phyloP scores from a whole-genome alignment of 2,329 filamentous ascomycete genomes.

The Neopestalotiopsis rosae region DNA sequence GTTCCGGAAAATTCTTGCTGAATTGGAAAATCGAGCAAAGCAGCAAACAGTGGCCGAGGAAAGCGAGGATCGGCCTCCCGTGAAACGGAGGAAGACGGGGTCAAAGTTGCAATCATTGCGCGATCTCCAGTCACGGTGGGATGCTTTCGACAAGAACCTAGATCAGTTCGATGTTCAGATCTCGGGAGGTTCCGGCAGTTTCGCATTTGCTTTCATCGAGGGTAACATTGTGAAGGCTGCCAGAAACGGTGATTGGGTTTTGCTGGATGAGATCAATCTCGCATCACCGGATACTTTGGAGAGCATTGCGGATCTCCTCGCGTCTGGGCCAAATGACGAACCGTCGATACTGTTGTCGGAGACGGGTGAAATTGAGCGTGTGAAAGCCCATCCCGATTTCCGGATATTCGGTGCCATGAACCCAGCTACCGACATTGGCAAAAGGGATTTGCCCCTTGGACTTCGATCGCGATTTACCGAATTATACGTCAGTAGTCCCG shows the following conservation, averaged over 20 bases:
- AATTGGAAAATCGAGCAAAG: constrained; percentile 51
- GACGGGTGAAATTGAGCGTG: constrained; percentile 88
- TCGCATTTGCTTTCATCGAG: constrained; percentile 95
- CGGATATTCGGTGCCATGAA: constrained; percentile 99
- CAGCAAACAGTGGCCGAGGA: constrained; percentile 40
- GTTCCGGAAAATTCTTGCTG: constrained; percentile 73
- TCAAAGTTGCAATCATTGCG: constrained; percentile 70
- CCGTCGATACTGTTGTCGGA: constrained; percentile 92
- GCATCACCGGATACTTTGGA: constrained; percentile 94
- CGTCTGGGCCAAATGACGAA: constrained; percentile 70
- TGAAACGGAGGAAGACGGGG: constrained; percentile 71
- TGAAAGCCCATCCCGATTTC: constrained; percentile 90
- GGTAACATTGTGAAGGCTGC: constrained; percentile 97
- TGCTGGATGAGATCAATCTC: constrained; percentile 96
- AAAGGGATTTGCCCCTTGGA: constrained; percentile 88
- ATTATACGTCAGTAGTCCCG: constrained; percentile 90
- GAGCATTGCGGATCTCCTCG: constrained; percentile 86
- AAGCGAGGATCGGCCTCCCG: constrained; percentile 60
- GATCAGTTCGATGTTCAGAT: constrained; percentile 83
- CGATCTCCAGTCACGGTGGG: constrained; percentile 73
- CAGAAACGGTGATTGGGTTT: constrained; percentile 93
- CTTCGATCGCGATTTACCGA: constrained; percentile 94
- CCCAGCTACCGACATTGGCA: constrained; percentile 95
- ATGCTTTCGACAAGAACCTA: constrained; percentile 75
- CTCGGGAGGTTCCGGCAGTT: constrained; percentile 72